phyloP scores from a whole-genome alignment of 2,329 filamentous ascomycete species.

The Basipetospora chlamydospora region DNA sequence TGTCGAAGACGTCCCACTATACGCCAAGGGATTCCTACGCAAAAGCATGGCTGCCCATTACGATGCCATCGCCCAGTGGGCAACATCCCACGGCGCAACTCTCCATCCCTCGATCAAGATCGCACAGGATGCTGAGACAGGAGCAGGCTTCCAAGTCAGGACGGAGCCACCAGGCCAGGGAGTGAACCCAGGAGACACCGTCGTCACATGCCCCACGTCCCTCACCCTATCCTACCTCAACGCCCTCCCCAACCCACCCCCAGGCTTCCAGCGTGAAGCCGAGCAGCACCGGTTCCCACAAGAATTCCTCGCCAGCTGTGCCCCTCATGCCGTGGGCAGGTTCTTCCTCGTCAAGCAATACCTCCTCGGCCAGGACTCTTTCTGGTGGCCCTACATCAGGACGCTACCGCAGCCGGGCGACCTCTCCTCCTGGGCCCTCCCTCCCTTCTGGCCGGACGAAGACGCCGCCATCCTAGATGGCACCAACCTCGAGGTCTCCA shows the following conservation, averaged over 20 bases:
- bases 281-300: constrained; percentile 24
- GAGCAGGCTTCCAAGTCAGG: constrained; percentile 39
- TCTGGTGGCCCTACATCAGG: constrained; percentile 55
- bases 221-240: constrained; percentile 46
- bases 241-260: constrained; percentile 21
- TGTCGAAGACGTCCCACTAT: too few species aligned
- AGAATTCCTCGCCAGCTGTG: constrained; percentile 31
- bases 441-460: constrained; percentile 47
- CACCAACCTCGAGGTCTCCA: constrained; percentile 35
- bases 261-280: constrained; percentile 8
- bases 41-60: too few species aligned
- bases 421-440: constrained; percentile 34
- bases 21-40: too few species aligned
- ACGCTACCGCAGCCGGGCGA: constrained; percentile 49
- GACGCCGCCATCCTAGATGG: constrained; percentile 43
- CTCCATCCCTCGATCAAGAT: constrained; percentile 39
- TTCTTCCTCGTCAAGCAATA: constrained; percentile 59
- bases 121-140: constrained; percentile 32
- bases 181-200: constrained; percentile 22
- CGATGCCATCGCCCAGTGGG: constrained; percentile 31
- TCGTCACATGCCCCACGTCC: constrained; percentile 37
- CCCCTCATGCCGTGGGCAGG: constrained; percentile 46
- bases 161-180: constrained; percentile 11
- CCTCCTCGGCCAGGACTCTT: constrained; percentile 39
- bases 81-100: constrained; percentile 25